phyloP scores from a whole-genome alignment of 2,329 filamentous ascomycete species.

The Monascus ruber region DNA sequence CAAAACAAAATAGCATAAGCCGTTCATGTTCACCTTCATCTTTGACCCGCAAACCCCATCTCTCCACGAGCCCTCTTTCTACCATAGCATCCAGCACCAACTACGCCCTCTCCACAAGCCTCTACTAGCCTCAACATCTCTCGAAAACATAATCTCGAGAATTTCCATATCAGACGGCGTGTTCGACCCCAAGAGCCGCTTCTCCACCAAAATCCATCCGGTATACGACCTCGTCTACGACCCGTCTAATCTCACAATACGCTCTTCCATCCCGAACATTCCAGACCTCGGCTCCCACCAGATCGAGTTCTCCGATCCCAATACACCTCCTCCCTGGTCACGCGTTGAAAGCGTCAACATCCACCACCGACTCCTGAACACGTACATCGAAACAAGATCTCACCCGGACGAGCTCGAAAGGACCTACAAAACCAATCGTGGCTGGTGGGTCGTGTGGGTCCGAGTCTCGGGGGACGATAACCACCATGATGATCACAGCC shows the following conservation, averaged over 20 bases:
- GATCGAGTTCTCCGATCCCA: slow-evolving; percentile 4
- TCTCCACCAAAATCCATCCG: slow-evolving; percentile 23
- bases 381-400: slow-evolving; percentile 40
- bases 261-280: slow-evolving; percentile 54
- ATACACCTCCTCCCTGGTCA: slow-evolving; percentile 30
- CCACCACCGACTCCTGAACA: slow-evolving; percentile 49
- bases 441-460: slow-evolving; percentile 59
- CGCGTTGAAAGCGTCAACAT: slow-evolving; percentile 51
- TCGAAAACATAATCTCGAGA: slow-evolving; percentile 27
- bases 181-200: slow-evolving; percentile 20
- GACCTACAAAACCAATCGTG: slow-evolving; percentile 51
- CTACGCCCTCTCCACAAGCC: slow-evolving; percentile 37
- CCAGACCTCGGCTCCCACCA: slow-evolving; percentile 38
- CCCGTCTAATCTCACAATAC: slow-evolving; percentile 45
- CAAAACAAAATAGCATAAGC: slow-evolving; percentile 25
- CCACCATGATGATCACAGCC: slow-evolving; percentile 1
- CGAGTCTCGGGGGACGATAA: slow-evolving; percentile 29
- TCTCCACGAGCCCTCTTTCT: slow-evolving; percentile 33
- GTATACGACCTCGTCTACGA: slow-evolving; percentile 54
- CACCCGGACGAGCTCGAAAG: slow-evolving; percentile 43
- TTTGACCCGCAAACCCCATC: slow-evolving; percentile 33
- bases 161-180: slow-evolving; percentile 21
- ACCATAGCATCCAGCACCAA: slow-evolving; percentile 38
- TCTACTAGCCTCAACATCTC: slow-evolving; percentile 36
- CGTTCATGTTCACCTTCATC: slow-evolving; percentile 42